Percentiles rank a stretch among this genome's conserved stretches.
Evolutionary conservation across 768 basidiomycete species (phyloP).

Genomic region (Zangia roseola): DNA sequence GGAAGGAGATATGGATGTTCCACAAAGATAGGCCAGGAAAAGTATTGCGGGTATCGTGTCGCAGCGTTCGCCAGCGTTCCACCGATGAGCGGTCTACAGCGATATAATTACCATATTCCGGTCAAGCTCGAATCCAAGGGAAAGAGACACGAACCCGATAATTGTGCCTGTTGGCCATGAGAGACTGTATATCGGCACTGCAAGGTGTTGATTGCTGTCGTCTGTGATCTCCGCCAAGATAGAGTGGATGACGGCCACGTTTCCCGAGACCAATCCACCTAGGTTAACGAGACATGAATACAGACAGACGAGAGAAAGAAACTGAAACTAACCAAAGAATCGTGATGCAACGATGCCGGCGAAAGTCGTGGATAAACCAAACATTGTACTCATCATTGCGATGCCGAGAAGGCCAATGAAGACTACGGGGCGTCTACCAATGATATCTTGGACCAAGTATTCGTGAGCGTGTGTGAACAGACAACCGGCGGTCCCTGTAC

Average conservation of each 20-base stretch:
- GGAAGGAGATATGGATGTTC: slow-evolving; percentile 18
- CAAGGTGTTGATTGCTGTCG: slow-evolving; percentile 55
- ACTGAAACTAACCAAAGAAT: slow-evolving; percentile 42
- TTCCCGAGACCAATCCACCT: slow-evolving; percentile 67
- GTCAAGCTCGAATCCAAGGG: too few species aligned
- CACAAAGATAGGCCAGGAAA: slow-evolving; percentile 11
- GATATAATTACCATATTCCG: background rate
- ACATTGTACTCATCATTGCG: slow-evolving; percentile 46
- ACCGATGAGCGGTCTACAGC: slow-evolving; percentile 19
- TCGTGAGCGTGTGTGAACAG: background rate
- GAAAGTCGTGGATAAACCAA: slow-evolving; percentile 57
- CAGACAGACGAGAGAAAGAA: background rate
- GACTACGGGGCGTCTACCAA: slow-evolving; percentile 63
- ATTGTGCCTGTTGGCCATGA: slow-evolving; percentile 57
- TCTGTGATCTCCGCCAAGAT: slow-evolving; percentile 64
- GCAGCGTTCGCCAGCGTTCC: slow-evolving; percentile 22
- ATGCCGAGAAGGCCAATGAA: slow-evolving; percentile 51
- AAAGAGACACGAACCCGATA: slow-evolving; percentile 41
- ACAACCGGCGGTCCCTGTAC: background rate
- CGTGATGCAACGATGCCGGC: slow-evolving; percentile 48
- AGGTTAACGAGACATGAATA: background rate
- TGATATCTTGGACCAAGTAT: slow-evolving; percentile 37
- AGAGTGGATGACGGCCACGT: slow-evolving; percentile 59
- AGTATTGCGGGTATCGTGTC: slow-evolving; percentile 10
- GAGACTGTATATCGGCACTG: slow-evolving; percentile 57